Evolutionary conservation across 2,329 filamentous ascomycete genomes (phyloP).

Genomic region (Coniosporium tulheliwenetii): DNA sequence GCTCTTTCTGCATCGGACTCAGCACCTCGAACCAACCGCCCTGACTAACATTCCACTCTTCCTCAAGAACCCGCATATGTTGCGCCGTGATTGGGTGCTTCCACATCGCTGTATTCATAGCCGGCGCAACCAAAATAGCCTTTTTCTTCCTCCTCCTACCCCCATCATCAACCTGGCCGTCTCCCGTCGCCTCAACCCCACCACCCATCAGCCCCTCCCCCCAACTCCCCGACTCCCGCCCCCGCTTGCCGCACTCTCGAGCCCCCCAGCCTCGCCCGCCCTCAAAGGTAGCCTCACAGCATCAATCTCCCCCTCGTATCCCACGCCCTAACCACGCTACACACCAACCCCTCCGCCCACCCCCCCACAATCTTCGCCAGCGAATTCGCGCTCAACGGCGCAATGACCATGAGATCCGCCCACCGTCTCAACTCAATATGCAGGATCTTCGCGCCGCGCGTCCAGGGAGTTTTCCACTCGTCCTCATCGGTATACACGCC

Average conservation of each 20-base stretch:
- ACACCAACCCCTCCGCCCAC: slow-evolving; percentile 59
- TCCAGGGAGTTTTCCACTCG: slow-evolving; percentile 73
- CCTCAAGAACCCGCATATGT: slow-evolving; percentile 53
- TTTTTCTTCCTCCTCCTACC: slow-evolving; percentile 31
- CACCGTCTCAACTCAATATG: slow-evolving; percentile 79
- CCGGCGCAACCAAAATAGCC: slow-evolving; percentile 59
- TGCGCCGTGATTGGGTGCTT: slow-evolving; percentile 62
- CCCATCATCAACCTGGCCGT: slow-evolving; percentile 3
- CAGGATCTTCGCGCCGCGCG: slow-evolving; percentile 60
- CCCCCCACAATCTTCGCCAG: slow-evolving; percentile 73
- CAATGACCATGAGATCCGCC: slow-evolving; percentile 68
- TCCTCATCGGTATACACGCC: slow-evolving; percentile 70
- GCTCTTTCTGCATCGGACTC: slow-evolving; percentile 54
- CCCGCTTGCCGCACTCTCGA: slow-evolving; percentile 1
- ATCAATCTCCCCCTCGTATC: slow-evolving; percentile 53
- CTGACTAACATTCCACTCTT: slow-evolving; percentile 51
- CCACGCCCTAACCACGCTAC: slow-evolving; percentile 71
- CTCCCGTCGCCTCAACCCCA: slow-evolving; percentile 3
- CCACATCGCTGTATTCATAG: slow-evolving; percentile 92
- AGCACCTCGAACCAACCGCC: slow-evolving; percentile 52
- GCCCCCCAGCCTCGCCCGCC: slow-evolving; percentile 8
- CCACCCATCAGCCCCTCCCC: slow-evolving; percentile 3
- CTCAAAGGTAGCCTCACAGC: slow-evolving; percentile 3
- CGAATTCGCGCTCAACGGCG: slow-evolving; percentile 69
- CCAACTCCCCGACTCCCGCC: slow-evolving; percentile 1